Base-by-base conservation (phyloP, 129 eudicot species). In the Tagetes patula region DNA sequence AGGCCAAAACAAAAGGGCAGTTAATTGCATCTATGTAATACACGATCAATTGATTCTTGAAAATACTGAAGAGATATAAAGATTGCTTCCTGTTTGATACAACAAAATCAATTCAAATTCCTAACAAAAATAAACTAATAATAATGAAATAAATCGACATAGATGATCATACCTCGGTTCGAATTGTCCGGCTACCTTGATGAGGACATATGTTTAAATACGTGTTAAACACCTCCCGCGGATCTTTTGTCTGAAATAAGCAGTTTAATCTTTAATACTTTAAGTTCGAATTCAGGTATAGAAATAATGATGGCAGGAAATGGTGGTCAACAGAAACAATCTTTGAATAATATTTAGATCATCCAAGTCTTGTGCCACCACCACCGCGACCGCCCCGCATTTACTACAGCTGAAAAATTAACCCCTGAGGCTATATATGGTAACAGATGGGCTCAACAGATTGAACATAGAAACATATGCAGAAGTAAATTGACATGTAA, bases 131-230 rank as follows among this genome's bases (percentile, higher is more conserved):
- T 59, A 49, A 34, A 39, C 2, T 20, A 36, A 45, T 61, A 27
- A 13, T 30, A 34, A 36, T 11, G 6, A 33, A 46, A 46, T 33
- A 40, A 34, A 27, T 3, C 13, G 52, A 3, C 1, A 8, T 10
- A 6, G 14, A 32, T 49, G 13, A 47, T 5, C 68, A 30, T 88
- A 95, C 99, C 97, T 95, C 99, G 10, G 99, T 84, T 72, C 99
- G 82, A 63, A 95, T 94, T 67, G 99, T 94, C 75, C 99, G 87
- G 79, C 99, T 94, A 73, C 99, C 99, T 83, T 94, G 99, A 80
- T 90, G 74, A 30, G 97, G 99, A 47, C 99, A 94, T 40, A 81
- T 77, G 65, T 94, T 94, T 70, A 95, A 74, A 79, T 95, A 95
- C 1, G 84, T 72, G 67, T 79, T 80, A 80, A 95, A 95, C 36